Evolutionary conservation across 2,329 filamentous ascomycete species (phyloP).

Genomic region (Fusarium continuum): DNA sequence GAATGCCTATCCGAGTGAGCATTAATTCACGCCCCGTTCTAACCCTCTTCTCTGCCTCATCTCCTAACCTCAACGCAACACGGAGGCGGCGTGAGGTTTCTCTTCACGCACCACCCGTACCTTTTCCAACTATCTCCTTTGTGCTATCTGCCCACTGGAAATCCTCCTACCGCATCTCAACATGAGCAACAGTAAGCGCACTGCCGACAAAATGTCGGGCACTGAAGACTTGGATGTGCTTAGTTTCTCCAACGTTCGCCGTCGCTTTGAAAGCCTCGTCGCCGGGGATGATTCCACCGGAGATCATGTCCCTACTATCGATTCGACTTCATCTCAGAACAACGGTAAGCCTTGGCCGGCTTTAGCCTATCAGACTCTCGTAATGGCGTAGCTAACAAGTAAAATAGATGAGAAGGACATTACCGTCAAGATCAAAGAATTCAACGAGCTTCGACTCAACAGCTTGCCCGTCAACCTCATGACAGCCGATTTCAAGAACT

Average conservation of each 20-base stretch:
- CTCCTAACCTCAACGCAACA: background rate
- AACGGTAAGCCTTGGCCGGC: background rate
- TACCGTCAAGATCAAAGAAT: background rate
- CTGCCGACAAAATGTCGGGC: background rate
- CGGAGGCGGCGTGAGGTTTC: background rate
- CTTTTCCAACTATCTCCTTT: too few relatives aligned
- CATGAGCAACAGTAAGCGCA: background rate
- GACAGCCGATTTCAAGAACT: slow-evolving; percentile 26
- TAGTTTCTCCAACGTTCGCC: background rate
- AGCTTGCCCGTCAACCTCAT: slow-evolving; percentile 38
- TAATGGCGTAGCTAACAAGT: background rate
- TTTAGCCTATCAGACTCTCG: too few relatives aligned
- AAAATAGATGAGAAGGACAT: background rate
- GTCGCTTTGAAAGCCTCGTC: background rate
- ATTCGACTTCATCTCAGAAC: background rate
- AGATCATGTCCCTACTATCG: background rate
- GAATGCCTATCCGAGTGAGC: background rate
- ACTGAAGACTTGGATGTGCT: background rate
- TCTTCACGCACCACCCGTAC: too few relatives aligned
- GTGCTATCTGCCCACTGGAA: too few relatives aligned
- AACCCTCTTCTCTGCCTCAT: background rate
- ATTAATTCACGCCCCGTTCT: background rate
- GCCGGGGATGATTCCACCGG: background rate
- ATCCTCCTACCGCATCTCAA: background rate
- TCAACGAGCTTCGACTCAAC: slow-evolving; percentile 24